A percentile compares a stretch with the other conserved stretches of the same genome.
phyloP scores from a whole-genome alignment of 2,329 filamentous ascomycete species.

The Calonectria hongkongensis region DNA sequence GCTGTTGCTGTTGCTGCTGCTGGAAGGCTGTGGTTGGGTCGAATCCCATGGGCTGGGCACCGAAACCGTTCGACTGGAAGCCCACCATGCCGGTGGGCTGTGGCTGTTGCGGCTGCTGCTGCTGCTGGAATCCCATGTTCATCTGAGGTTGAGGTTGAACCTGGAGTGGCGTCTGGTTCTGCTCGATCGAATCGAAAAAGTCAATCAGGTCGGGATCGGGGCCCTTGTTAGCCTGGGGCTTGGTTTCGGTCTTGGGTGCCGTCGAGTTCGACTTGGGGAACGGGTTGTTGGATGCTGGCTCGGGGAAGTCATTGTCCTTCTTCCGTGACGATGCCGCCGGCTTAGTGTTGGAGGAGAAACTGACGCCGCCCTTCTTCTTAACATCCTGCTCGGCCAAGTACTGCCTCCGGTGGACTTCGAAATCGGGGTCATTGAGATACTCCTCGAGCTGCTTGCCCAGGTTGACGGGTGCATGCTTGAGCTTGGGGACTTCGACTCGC shows the following conservation, averaged over 20 bases:
- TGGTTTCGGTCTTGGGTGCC: slow-evolving; percentile 61
- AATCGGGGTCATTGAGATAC: slow-evolving; percentile 95
- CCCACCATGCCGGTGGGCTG: slow-evolving; percentile 50
- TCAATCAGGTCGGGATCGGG: slow-evolving; percentile 89
- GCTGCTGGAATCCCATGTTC: slow-evolving; percentile 57
- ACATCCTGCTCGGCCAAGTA: slow-evolving; percentile 92
- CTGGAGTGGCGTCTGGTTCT: slow-evolving; percentile 85
- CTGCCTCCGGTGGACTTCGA: slow-evolving; percentile 93
- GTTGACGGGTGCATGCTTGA: slow-evolving; percentile 97
- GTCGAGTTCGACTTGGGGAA: slow-evolving; percentile 60
- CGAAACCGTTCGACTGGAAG: slow-evolving; percentile 52
- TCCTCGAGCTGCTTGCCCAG: slow-evolving; percentile 93
- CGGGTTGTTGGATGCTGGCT: slow-evolving; percentile 65
- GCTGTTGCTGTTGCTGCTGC: slow-evolving; percentile 53
- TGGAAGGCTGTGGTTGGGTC: slow-evolving; percentile 58
- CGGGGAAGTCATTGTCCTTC: slow-evolving; percentile 60
- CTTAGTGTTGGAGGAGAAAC: slow-evolving; percentile 54
- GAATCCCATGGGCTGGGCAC: slow-evolving; percentile 58
- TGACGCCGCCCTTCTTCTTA: slow-evolving; percentile 69
- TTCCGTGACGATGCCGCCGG: slow-evolving; percentile 58
- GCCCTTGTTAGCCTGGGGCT: slow-evolving; percentile 74
- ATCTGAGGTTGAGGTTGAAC: slow-evolving; percentile 50
- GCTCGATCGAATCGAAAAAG: slow-evolving; percentile 95
- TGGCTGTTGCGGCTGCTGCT: slow-evolving; percentile 26
- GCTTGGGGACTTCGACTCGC: slow-evolving; percentile 93